Evolutionary conservation across 108 stramenopile genomes (phyloP), one percentile per base, ranked within the genome.

Genomic region (Pseudonitzschia multiseries): DNA sequence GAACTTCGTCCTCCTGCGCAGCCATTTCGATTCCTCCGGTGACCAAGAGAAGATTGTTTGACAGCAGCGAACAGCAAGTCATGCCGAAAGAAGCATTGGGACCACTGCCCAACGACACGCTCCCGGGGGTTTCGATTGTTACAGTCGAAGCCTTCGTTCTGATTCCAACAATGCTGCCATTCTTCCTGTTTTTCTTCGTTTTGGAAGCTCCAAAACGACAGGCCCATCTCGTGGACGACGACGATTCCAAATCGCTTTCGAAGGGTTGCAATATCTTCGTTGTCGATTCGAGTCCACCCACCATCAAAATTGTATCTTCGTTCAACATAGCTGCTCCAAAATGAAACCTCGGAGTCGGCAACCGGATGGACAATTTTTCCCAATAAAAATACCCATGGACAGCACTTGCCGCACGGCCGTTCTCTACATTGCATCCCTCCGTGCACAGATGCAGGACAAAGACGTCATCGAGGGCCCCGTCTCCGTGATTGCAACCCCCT

Each of bases 391-490:
- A 71, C 13, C 21, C 32, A 24, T 2, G 8, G 2, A 18, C 4
- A 48, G 13, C 14, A 48, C 9, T 18, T 18, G 8, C 46, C 9
- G 46, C 33, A 14, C 32, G 10, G 0, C 0, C 61, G 5, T 22
- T 1, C 3, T 0, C 61, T 24, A 13, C 12, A 24, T 54, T 0
- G 9, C 24, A 8, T 18, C 61, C 57, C 8, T 48, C 43, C 17
- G 50, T 8, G 31, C 42, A 40, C 17, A 62, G 67, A 26, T 78
- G 77, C 26, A 78, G 48, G 22, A 72, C 54, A 26, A 44, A 78
- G 10, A 78, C 2, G 64, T 83, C 65, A 77, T 79, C 52, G 66
- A 79, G 21, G 48, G 67, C 53, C 28, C 60, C 53, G 22, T 79
- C 63, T 69, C 59, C 56, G 0, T 26, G 1, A 50, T 71, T 29